Base-by-base conservation (phyloP, 495 filamentous ascomycete genomes). In the Xylaria venustula region DNA sequence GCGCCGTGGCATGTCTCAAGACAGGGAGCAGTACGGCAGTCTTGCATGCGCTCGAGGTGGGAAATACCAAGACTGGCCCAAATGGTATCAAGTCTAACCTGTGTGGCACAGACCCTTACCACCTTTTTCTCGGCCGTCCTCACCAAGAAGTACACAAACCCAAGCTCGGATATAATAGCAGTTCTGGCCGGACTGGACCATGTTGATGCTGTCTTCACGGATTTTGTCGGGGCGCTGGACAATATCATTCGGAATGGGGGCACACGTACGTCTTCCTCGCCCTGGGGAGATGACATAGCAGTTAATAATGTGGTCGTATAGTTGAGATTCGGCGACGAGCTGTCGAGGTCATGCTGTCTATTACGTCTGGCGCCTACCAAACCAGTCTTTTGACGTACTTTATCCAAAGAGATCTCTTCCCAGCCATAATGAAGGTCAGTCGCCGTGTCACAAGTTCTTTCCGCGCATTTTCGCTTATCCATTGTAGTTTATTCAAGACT, bases 371-470 rank as follows among this genome's bases (percentile, higher is more conserved):
- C 23, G 93, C 92, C 51, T 98, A 96, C 72, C 91, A 94, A 71
- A 98, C 94, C 3, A 92, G 89, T 58, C 79, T 98, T 30, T 81
- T 97, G 46, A 93, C 93, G 2, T 98, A 98, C 72, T 94, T 98
- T 69, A 96, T 91, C 22, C 92, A 98, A 67, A 81, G 92, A 57
- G 94, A 98, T 77, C 79, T 98, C 20, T 98, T 98, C 69, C 94
- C 93, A 8, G 85, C 91, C 28, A 81, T 98, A 48, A 95, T 97
- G 87, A 97, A 95, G 87, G 92, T 96, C 71, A 59, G 81, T 6
- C 51, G 25, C 30, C 17, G 11, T 44, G 11, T 17, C 20, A 54
- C 41, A 44, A 1, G 36, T 12, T 19, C 20, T n/a, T 41, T 15
- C 14, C 8, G 48, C 41, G 26, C 19, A 28, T 37, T 19, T 11